These are phyloP conservation scores for Phallus indusiatus DNA, from an alignment of 768 basidiomycete genomes.

Conservation along the genomic window DNA sequence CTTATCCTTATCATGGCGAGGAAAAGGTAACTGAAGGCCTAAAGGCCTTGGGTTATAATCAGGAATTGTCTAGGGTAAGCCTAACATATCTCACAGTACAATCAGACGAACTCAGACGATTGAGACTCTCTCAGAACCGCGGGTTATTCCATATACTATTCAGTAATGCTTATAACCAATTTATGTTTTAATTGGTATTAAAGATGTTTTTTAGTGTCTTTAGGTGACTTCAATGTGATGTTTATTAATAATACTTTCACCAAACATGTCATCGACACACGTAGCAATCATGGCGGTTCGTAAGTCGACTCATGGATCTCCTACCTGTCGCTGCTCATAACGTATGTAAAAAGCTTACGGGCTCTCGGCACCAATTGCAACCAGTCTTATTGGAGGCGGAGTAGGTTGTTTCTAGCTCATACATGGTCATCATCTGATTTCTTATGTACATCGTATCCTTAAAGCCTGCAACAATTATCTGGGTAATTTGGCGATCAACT, in stretches of 20 bases:
- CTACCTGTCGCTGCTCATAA: not conserved
- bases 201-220: constrained; percentile 1
- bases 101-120: too few relatives aligned
- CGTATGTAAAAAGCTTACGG: constrained; percentile 35
- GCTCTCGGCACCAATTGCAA: constrained; percentile 47
- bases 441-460: not conserved
- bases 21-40: constrained; percentile 25
- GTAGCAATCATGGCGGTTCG: constrained; percentile 55
- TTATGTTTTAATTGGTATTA: constrained; percentile 36
- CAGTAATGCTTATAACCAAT: constrained; percentile 18
- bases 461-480: constrained; percentile 13
- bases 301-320: constrained; percentile 24
- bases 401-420: constrained; percentile 19
- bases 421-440: too few relatives aligned
- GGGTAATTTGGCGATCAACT: not conserved
- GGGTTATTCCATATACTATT: not conserved
- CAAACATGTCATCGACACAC: not conserved
- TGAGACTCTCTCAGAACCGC: not conserved
- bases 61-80: constrained; percentile 44
- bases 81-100: not conserved
- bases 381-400: constrained; percentile 50
- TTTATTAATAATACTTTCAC: not conserved
- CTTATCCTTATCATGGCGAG: constrained; percentile 16
- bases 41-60: constrained; percentile 46
- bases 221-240: not conserved